phyloP scores from a whole-genome alignment of 2,329 filamentous ascomycete genomes.

The Fusarium sororula region DNA sequence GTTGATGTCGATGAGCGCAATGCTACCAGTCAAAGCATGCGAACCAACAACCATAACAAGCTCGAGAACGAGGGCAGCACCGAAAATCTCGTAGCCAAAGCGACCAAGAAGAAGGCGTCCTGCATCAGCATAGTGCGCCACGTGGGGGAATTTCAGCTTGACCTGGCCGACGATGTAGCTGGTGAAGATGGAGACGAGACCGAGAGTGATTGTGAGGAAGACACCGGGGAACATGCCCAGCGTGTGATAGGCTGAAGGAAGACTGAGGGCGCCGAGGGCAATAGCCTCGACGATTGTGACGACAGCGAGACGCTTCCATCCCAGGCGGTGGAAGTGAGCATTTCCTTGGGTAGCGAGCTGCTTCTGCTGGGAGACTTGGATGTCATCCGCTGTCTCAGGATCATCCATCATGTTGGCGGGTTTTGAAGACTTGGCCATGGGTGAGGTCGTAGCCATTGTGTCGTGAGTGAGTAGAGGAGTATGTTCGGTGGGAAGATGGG shows the following conservation, averaged over 20 bases:
- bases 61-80: conserved; percentile 69
- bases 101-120: conserved; percentile 69
- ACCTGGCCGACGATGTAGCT: conserved; percentile 58
- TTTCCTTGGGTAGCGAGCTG: conserved; percentile 29
- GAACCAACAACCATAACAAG: conserved; percentile 75
- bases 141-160: conserved; percentile 61
- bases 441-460: conserved; percentile 9
- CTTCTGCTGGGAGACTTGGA: conserved; percentile 32
- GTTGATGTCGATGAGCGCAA: conserved; percentile 73
- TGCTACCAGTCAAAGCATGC: conserved; percentile 75
- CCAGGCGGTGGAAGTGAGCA: conserved; percentile 32
- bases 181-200: conserved; percentile 58
- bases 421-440: conserved; percentile 6
- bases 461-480: conserved; percentile 7
- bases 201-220: conserved; percentile 53
- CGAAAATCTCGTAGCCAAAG: conserved; percentile 69
- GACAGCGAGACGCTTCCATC: conserved; percentile 34
- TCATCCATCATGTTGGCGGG: conserved; percentile 28
- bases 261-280: conserved; percentile 45
- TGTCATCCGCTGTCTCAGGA: conserved; percentile 12
- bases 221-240: conserved; percentile 62
- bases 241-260: conserved; percentile 61
- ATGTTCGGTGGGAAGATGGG: conserved; percentile 3
- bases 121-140: conserved; percentile 48
- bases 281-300: conserved; percentile 34